A percentile compares a stretch with the other conserved stretches of the same genome.
phyloP scores from a whole-genome alignment of 202 grass and related monocot genomes.

The Bolboschoenoplectus hybrid region DNA sequence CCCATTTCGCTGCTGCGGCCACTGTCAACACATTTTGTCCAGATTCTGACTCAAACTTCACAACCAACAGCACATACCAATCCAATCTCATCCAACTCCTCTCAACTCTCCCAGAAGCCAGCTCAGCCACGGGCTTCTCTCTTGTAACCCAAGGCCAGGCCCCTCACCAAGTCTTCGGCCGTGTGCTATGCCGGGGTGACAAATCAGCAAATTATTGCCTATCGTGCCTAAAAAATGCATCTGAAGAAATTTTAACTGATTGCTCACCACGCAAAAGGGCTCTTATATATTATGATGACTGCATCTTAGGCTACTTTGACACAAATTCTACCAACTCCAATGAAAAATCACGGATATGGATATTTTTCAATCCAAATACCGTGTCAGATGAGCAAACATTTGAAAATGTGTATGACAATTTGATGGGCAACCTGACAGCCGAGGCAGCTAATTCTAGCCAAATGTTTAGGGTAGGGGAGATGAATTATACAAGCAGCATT shows the following conservation, averaged over 20 bases:
- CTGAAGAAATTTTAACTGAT: neutral
- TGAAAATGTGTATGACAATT: neutral
- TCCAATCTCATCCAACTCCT: conserved; percentile 44
- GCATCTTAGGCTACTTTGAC: conserved; percentile 48
- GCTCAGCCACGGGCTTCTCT: conserved; percentile 19
- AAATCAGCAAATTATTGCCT: neutral
- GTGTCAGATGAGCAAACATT: conserved; percentile 41
- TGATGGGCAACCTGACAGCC: conserved; percentile 32
- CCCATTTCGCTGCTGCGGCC: no score
- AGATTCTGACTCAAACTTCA: conserved; percentile 52
- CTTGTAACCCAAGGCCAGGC: neutral
- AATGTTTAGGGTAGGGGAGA: conserved; percentile 37
- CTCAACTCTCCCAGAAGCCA: conserved; percentile 31
- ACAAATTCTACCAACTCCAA: conserved; percentile 19
- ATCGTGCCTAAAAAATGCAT: conserved; percentile 38
- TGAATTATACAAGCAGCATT: neutral
- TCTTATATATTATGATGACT: conserved; percentile 34
- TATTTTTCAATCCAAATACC: neutral
- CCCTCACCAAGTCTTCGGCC: conserved; percentile 37
- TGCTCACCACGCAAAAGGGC: neutral
- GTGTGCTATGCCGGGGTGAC: conserved; percentile 48
- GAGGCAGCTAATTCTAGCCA: conserved; percentile 16
- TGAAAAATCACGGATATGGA: accelerated
- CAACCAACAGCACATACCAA: conserved; percentile 39
- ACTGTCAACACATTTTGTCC: neutral